These are phyloP conservation scores for Myriangium duriaei DNA, from an alignment of 2,329 filamentous ascomycete genomes.

Conservation along the genomic window DNA sequence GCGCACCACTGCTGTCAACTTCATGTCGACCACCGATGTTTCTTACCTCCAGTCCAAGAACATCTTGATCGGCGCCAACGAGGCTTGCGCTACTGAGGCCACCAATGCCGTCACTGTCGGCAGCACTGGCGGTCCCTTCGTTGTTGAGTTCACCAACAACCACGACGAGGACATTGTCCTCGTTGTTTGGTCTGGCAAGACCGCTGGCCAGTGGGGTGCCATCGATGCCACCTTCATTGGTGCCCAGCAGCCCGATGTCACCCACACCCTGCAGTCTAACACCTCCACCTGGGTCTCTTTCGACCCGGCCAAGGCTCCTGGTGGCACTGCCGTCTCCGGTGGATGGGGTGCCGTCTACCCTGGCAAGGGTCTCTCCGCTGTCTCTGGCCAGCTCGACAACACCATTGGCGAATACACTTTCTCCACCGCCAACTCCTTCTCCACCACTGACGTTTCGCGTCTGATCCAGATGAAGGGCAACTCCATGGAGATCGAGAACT, in stretches of 20 bases:
- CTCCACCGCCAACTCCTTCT: constrained; percentile 9
- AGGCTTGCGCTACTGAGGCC: constrained; percentile 6
- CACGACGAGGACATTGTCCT: constrained; percentile 13
- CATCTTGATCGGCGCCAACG: constrained; percentile 11
- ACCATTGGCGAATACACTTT: constrained; percentile 14
- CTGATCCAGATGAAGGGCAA: constrained; percentile 12
- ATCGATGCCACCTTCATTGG: constrained; percentile 7
- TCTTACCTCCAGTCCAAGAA: constrained; percentile 6
- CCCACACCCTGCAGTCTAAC: constrained; percentile 10
- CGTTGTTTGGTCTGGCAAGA: constrained; percentile 11
- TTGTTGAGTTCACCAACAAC: constrained; percentile 14
- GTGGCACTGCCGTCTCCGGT: constrained; percentile 10
- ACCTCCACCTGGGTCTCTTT: constrained; percentile 11
- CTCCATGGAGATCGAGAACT: constrained; percentile 9
- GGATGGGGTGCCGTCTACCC: constrained; percentile 12
- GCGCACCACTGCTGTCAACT: constrained; percentile 8
- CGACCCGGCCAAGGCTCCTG: constrained; percentile 5
- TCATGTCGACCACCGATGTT: constrained; percentile 8
- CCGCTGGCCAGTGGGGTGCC: constrained; percentile 10
- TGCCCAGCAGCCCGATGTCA: constrained; percentile 11
- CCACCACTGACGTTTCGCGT: constrained; percentile 13
- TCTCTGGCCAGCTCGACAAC: constrained; percentile 12
- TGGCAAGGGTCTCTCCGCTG: constrained; percentile 11
- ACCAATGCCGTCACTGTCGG: constrained; percentile 9
- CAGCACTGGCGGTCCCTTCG: constrained; percentile 12